Evolutionary conservation across 495 filamentous ascomycete genomes (phyloP).

Genomic region (Neurospora discreta): DNA sequence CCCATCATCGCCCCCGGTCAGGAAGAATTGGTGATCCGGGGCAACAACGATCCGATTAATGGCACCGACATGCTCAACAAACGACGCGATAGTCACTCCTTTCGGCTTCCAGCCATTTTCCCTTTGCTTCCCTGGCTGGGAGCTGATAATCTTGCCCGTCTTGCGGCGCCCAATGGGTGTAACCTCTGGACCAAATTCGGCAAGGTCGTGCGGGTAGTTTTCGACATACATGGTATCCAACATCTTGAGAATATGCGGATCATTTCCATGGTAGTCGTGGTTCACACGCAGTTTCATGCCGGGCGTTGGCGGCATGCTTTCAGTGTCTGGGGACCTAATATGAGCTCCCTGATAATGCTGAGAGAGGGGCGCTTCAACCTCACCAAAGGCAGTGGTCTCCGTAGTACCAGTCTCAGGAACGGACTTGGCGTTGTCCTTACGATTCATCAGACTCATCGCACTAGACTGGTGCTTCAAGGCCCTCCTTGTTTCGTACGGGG

Average conservation of each 20-base stretch:
- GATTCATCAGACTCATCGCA: conserved; percentile 71
- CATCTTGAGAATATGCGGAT: conserved; percentile 76
- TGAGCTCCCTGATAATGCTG: conserved; percentile 14
- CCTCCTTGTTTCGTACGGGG: conserved; percentile 28
- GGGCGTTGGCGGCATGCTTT: conserved; percentile 23
- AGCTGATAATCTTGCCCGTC: conserved; percentile 36
- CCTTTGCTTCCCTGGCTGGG: conserved; percentile 26
- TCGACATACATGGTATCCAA: conserved; percentile 83
- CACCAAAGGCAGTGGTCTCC: conserved; percentile 71
- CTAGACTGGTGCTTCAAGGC: conserved; percentile 54
- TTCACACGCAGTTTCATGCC: conserved; percentile 25
- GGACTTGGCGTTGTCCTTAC: conserved; percentile 69
- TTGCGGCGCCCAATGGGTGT: conserved; percentile 56
- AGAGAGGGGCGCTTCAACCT: conserved; percentile 60
- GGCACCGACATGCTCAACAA: conserved; percentile 74
- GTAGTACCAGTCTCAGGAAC: conserved; percentile 75
- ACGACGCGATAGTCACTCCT: conserved; percentile 72
- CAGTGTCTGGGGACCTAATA: conserved; percentile 9
- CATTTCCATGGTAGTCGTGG: conserved; percentile 78
- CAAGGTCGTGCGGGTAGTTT: conserved; percentile 74
- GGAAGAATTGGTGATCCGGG: conserved; percentile 90
- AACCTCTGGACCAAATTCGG: conserved; percentile 71
- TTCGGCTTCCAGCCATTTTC: conserved; percentile 70
- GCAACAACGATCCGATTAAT: conserved; percentile 75
- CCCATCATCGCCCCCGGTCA: conserved; percentile 87